Base-by-base conservation (phyloP, 192 early-diverging fungal species). In the Coemansia sp. region DNA sequence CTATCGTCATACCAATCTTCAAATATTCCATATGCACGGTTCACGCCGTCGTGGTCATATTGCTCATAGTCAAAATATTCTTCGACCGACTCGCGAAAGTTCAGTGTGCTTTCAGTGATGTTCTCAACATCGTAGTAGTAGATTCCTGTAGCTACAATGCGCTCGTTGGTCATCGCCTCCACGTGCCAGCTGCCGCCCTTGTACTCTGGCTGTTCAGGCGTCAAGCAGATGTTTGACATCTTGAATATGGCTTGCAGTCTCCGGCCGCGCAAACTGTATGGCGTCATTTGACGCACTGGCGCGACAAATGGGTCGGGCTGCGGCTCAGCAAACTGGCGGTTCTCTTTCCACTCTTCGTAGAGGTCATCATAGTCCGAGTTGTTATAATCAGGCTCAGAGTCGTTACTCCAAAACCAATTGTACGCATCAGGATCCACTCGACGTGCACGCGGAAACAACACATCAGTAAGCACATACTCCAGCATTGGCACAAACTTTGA, bases 81-180 rank as follows among this genome's bases (percentile, higher is more conserved):
- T 0, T 19, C 73, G 9, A 62, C 19, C 1, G 51, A 37, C 29
- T 43, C 71, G 23, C 87, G 85, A 70, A 92, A 93, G 0, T 56
- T 57, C 24, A 90, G 80, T 0, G 74, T 72, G 22, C 84, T 84
- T 3, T 83, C 75, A 15, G 84, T 85, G 54, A 91, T 86, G 81
- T 93, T 90, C 19, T 85, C 84, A 0, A 86, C 65, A 49, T 83
- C 80, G 70, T 90, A 90, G 69, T 90, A 91, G 67, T 86, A 86
- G 41, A 93, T 84, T 4, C 89, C 91, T 0, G 88, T 87, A 1
- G 91, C 89, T 2, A 88, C 77, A 51, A 93, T 90, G 53, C 79
- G 70, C 65, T 93, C 91, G 67, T 87, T 83, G 10, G 74, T 71
- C 81, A 87, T 89, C 4, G 85, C 91, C 54, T 92, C 89, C 4